phyloP scores from a whole-genome alignment of 2,329 filamentous ascomycete species.

The Cercospora berteroae region DNA sequence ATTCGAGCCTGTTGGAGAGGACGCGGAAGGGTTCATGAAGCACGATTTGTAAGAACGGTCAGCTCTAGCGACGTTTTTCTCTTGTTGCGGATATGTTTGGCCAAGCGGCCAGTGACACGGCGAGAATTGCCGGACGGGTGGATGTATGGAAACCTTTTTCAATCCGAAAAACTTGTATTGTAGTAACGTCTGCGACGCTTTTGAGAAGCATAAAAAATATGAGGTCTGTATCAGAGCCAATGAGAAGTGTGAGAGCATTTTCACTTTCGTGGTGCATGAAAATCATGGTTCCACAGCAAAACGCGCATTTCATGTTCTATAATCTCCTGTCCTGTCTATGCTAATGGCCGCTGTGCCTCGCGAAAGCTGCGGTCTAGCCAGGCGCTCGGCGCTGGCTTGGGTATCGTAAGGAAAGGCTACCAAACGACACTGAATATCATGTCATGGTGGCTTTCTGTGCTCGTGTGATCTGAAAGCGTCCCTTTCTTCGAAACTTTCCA shows the following conservation, averaged over 20 bases:
- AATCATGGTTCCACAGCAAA: not conserved
- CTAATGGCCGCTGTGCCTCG: not conserved
- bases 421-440: not conserved
- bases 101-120: not conserved
- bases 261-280: not conserved
- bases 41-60: conserved; percentile 29
- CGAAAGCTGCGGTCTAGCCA: not conserved
- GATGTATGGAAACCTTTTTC: not conserved
- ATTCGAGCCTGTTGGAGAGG: conserved; percentile 27
- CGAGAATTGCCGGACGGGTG: not conserved
- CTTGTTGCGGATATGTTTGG: not conserved
- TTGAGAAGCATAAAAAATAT: not conserved
- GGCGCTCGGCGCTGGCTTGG: not conserved
- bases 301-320: not conserved
- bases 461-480: not conserved
- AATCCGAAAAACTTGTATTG: conserved; percentile 4
- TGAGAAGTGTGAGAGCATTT: not conserved
- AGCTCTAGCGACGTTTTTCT: not conserved
- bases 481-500: not conserved
- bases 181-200: conserved; percentile 4
- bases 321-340: not conserved
- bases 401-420: not conserved
- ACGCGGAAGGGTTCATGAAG: conserved; percentile 33
- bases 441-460: not conserved
- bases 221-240: not conserved